phyloP scores from a whole-genome alignment of 139 green algal species.

The Closterium sp. region DNA sequence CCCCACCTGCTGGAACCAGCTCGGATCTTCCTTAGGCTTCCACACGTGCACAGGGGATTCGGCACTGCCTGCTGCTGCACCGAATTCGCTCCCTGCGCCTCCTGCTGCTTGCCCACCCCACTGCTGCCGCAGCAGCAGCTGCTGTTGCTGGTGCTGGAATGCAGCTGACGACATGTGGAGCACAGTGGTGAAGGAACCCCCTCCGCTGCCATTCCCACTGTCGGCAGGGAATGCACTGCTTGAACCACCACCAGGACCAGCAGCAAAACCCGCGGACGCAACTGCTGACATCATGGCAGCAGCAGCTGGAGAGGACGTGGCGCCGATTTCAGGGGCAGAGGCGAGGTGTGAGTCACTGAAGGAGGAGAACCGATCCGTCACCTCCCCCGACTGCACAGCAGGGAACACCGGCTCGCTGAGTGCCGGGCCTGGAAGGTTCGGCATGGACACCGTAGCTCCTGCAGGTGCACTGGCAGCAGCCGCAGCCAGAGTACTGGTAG shows the following conservation, averaged over 20 bases:
- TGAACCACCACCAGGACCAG: background rate
- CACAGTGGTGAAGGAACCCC: background rate
- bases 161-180: background rate
- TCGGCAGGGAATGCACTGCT: background rate
- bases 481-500: background rate
- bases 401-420: background rate
- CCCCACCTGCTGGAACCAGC: background rate
- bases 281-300: background rate
- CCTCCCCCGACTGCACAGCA: background rate
- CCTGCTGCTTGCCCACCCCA: background rate
- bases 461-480: background rate
- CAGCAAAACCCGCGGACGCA: background rate
- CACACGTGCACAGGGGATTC: background rate
- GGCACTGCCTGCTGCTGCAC: background rate
- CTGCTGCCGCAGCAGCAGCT: background rate
- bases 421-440: background rate
- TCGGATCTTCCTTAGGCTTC: background rate
- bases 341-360: background rate
- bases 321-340: background rate
- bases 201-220: background rate
- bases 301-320: background rate
- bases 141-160: background rate
- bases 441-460: background rate
- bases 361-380: background rate
- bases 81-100: background rate